Conservation (phyloP, 257 asterid species). For the Thymus quinquecostatus region DNA sequence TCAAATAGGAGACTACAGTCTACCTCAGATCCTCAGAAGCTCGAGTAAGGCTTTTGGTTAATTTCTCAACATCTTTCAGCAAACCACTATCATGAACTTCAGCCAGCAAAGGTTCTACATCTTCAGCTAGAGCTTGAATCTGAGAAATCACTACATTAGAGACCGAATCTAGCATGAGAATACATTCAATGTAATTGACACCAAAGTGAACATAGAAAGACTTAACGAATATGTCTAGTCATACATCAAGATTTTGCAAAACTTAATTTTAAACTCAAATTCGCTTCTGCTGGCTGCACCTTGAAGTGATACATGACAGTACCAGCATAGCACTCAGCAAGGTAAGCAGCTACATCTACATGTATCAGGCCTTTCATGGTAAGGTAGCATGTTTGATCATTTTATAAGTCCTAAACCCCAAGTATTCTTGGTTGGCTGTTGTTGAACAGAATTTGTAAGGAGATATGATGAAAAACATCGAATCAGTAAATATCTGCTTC, state of each 20-base stretch:
- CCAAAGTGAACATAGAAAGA: slow-evolving; percentile 19
- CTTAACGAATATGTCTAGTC: slow-evolving; percentile 19
- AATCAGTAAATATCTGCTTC: slow-evolving; percentile 8
- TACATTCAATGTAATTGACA: slow-evolving; percentile 27
- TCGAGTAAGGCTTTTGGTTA: slow-evolving; percentile 86
- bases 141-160: slow-evolving; percentile 81
- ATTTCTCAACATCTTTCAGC: slow-evolving; percentile 83
- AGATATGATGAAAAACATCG: not conserved
- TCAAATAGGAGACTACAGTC: slow-evolving; percentile 11
- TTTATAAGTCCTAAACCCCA: not conserved
- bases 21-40: slow-evolving; percentile 95
- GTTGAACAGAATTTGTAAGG: not conserved
- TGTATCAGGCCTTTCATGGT: slow-evolving; percentile 13
- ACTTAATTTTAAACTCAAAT: slow-evolving; percentile 1
- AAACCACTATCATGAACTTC: slow-evolving; percentile 87
- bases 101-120: slow-evolving; percentile 84
- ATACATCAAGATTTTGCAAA: slow-evolving; percentile 25
- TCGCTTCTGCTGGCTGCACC: slow-evolving; percentile 22
- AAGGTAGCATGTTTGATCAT: not conserved
- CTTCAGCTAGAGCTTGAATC: slow-evolving; percentile 95
- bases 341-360: slow-evolving; percentile 14
- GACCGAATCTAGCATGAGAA: slow-evolving; percentile 62
- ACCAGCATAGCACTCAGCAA: slow-evolving; percentile 24
- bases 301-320: not conserved
- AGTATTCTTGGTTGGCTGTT: slow-evolving; percentile 16